These are phyloP conservation scores for Geotrichum europaeum DNA, from an alignment of 1,139 yeast genomes.

Conservation along the genomic window DNA sequence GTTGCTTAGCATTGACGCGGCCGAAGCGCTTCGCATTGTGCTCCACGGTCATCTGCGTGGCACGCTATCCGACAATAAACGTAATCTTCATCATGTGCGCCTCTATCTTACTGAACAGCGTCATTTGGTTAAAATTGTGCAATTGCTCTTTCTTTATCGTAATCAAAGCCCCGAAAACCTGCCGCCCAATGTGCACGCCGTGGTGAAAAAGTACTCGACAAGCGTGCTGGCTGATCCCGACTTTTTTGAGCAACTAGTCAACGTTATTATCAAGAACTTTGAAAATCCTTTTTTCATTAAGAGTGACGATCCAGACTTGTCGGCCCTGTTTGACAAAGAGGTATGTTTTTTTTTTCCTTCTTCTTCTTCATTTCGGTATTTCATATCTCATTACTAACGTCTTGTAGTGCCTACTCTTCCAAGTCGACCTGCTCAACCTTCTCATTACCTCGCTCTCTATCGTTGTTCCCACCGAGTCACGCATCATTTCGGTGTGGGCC, in stretches of 20 bases:
- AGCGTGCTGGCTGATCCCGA: constrained; percentile 24
- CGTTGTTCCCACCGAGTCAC: constrained; percentile 28
- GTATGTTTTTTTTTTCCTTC: constrained; percentile 7
- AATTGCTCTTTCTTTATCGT: constrained; percentile 18
- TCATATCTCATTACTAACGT: background rate
- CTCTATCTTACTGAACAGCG: constrained; percentile 25
- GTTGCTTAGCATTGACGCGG: constrained; percentile 23
- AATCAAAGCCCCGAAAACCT: constrained; percentile 10
- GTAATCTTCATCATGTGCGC: constrained; percentile 22
- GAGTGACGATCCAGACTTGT: constrained; percentile 17
- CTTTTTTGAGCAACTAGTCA: constrained; percentile 23
- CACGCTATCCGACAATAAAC: constrained; percentile 19
- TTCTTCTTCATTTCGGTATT: background rate
- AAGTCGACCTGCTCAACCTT: constrained; percentile 28
- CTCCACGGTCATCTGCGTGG: constrained; percentile 24
- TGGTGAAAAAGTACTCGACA: constrained; percentile 22
- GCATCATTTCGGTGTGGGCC: constrained; percentile 51
- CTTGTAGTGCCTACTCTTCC: constrained; percentile 11
- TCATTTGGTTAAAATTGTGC: constrained; percentile 22
- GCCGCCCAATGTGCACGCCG: background rate
- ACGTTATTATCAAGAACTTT: constrained; percentile 18
- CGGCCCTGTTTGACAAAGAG: constrained; percentile 19
- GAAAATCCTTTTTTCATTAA: constrained; percentile 12
- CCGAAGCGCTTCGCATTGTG: constrained; percentile 25
- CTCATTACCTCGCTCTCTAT: constrained; percentile 28